phyloP scores from a whole-genome alignment of 139 green algal genomes.

The Chlamydomonas incerta region DNA sequence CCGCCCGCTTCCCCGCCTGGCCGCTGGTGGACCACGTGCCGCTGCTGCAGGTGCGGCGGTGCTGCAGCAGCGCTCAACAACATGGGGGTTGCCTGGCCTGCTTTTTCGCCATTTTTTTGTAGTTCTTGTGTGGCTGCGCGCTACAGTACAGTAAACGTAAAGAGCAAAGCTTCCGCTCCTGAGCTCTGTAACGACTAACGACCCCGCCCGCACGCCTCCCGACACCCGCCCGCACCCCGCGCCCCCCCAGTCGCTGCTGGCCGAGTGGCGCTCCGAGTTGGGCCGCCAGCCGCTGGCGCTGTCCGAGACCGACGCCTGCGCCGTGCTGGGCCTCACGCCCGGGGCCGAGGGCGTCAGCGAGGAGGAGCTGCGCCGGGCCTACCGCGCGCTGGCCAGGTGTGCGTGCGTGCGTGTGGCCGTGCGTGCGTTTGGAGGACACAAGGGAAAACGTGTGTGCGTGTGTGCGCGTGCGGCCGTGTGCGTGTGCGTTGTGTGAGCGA shows the following conservation, averaged over 20 bases:
- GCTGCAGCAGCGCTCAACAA: too few species aligned
- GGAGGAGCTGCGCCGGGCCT: slow-evolving; percentile 88
- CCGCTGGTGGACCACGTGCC: slow-evolving; percentile 86
- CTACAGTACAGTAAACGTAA: too few species aligned
- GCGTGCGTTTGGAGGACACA: too few species aligned
- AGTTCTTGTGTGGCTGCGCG: too few species aligned
- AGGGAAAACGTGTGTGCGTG: too few species aligned
- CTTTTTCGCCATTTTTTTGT: too few species aligned
- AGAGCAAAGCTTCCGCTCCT: too few species aligned
- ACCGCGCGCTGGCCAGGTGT: slow-evolving; percentile 69
- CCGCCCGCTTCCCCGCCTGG: slow-evolving; percentile 83
- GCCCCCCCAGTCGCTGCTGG: slow-evolving; percentile 81
- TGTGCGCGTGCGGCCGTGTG: too few species aligned
- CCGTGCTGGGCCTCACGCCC: slow-evolving; percentile 70
- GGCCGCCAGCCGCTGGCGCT: slow-evolving; percentile 78
- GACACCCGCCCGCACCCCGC: background rate
- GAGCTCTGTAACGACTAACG: too few species aligned
- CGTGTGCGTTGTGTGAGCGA: too few species aligned
- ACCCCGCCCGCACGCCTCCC: too few species aligned
- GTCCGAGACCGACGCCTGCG: slow-evolving; percentile 73
- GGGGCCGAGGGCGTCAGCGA: slow-evolving; percentile 69
- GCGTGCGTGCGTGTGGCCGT: background rate
- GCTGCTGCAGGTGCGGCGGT: slow-evolving; percentile 83
- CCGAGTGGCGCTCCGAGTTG: slow-evolving; percentile 88
- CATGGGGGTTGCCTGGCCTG: too few species aligned